phyloP scores from a whole-genome alignment of 768 basidiomycete genomes.

The Collybiopsis luxurians region DNA sequence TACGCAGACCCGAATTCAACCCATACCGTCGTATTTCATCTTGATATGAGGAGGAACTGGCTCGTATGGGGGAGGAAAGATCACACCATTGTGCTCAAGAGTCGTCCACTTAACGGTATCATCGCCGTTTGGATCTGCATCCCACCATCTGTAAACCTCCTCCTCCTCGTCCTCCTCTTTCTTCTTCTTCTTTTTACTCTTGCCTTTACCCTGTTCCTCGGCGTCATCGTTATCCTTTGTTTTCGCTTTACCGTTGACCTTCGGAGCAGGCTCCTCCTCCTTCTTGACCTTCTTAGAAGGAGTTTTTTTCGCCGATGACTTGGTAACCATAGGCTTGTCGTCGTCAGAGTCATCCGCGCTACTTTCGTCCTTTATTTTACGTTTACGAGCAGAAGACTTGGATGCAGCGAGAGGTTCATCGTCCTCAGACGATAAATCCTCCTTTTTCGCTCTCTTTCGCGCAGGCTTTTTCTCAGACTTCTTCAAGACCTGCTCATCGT shows the following conservation, averaged over 20 bases:
- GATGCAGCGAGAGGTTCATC: slow-evolving; percentile 33
- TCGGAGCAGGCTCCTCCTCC: slow-evolving; percentile 35
- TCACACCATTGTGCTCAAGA: slow-evolving; percentile 91
- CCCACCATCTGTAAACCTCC: slow-evolving; percentile 87
- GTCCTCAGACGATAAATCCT: slow-evolving; percentile 37
- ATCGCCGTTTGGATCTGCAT: slow-evolving; percentile 69
- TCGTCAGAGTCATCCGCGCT: slow-evolving; percentile 46
- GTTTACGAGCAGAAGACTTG: slow-evolving; percentile 32
- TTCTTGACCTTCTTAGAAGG: slow-evolving; percentile 54
- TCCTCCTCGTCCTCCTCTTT: slow-evolving; percentile 70
- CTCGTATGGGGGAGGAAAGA: slow-evolving; percentile 95
- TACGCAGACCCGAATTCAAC: slow-evolving; percentile 3
- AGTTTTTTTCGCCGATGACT: slow-evolving; percentile 41
- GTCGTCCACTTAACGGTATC: slow-evolving; percentile 89
- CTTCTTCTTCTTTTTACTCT: slow-evolving; percentile 47
- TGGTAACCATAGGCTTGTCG: slow-evolving; percentile 42
- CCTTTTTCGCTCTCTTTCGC: slow-evolving; percentile 66
- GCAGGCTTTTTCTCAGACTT: slow-evolving; percentile 52
- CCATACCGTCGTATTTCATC: slow-evolving; percentile 92
- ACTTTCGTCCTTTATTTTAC: slow-evolving; percentile 49
- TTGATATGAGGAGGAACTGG: slow-evolving; percentile 78
- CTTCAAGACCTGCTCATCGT: slow-evolving; percentile 48
- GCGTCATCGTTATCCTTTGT: slow-evolving; percentile 38
- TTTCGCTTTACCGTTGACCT: slow-evolving; percentile 34
- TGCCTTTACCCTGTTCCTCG: slow-evolving; percentile 23